These are phyloP conservation scores for Lycium ferocissimum DNA, from an alignment of 257 asterid species.

Conservation along the genomic window DNA sequence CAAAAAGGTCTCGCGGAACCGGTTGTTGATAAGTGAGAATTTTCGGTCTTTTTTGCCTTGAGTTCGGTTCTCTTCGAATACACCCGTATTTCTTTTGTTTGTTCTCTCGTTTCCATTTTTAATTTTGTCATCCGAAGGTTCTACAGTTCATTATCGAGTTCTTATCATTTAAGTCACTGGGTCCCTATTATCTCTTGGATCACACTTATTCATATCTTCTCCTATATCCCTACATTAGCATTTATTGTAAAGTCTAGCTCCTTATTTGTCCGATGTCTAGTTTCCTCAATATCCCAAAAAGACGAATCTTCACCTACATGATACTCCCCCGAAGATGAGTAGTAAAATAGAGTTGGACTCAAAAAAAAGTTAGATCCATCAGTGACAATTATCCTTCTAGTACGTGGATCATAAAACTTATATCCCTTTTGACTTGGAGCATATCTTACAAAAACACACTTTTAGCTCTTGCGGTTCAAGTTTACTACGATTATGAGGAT, in stretches of 20 bases:
- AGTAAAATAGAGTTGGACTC: neutral
- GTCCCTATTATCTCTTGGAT: neutral
- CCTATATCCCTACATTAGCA: neutral
- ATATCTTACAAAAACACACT: neutral
- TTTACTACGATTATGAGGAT: neutral
- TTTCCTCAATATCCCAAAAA: neutral
- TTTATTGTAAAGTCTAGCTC: neutral
- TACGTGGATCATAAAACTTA: neutral
- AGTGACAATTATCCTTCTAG: neutral
- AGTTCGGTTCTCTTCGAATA: neutral
- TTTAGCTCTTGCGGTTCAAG: neutral
- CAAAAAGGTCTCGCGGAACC: neutral
- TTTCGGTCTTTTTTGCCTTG: neutral
- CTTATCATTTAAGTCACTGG: neutral
- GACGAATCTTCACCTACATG: neutral
- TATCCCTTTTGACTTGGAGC: slow-evolving; percentile 5
- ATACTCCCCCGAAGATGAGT: neutral
- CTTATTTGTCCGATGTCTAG: neutral
- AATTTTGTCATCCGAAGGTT: neutral
- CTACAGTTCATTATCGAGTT: neutral
- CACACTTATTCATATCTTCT: neutral
- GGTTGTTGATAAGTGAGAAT: neutral
- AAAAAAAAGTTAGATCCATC: slow-evolving; percentile 28
- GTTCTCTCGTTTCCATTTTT: neutral
- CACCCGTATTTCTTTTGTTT: neutral